Conservation (phyloP, 345 rosid species). For the Salix arbutifolia region DNA sequence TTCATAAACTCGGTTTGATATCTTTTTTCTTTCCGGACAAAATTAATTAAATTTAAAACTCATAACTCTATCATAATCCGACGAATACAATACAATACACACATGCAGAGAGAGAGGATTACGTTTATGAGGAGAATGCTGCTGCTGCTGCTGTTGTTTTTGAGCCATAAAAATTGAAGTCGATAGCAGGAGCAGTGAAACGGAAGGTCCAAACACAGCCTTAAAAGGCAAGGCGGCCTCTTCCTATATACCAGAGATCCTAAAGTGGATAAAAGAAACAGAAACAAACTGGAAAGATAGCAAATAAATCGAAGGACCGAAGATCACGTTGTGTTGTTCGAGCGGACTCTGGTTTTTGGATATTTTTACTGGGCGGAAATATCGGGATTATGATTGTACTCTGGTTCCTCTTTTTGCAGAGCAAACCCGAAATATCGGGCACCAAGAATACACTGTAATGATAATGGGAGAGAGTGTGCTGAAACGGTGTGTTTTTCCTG, state of each 20-base stretch:
- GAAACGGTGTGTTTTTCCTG: neutral
- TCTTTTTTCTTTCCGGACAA: too few species aligned
- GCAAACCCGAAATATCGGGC: neutral
- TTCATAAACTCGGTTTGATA: neutral
- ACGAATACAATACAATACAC: too few species aligned
- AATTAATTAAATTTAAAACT: too few species aligned
- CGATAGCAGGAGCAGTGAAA: neutral
- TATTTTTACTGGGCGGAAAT: neutral
- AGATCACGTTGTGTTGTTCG: neutral
- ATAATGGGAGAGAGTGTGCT: neutral
- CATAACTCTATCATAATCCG: too few species aligned
- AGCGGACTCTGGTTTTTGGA: neutral
- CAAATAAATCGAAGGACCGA: neutral
- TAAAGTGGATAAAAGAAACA: neutral
- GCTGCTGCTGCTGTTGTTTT: neutral
- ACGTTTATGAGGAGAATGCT: neutral
- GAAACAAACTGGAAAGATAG: neutral
- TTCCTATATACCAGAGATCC: neutral
- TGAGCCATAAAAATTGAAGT: neutral
- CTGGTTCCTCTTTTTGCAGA: neutral
- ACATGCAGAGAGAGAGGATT: neutral
- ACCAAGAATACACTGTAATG: neutral
- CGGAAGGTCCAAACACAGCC: slow-evolving; percentile 1
- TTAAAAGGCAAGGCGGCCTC: neutral
- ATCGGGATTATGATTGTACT: neutral